Conservation (phyloP, 2,329 filamentous ascomycete species). For the Ascochyta koolunga region DNA sequence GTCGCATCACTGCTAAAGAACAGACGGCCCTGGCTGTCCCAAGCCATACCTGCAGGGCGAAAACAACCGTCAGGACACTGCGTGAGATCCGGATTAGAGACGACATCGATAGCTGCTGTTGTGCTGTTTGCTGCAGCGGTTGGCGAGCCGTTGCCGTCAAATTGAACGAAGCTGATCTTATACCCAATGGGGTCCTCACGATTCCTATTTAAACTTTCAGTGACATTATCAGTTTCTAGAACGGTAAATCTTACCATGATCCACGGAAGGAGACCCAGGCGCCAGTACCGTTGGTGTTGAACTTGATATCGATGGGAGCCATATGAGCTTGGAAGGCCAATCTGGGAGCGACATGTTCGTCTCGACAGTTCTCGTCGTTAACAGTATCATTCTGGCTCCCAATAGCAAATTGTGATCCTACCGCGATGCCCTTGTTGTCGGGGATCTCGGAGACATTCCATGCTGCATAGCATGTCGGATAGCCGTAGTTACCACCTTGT, state of each 20-base stretch:
- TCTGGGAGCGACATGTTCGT: slow-evolving; percentile 51
- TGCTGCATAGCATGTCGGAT: slow-evolving; percentile 71
- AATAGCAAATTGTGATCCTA: slow-evolving; percentile 59
- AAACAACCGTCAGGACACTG: slow-evolving; percentile 65
- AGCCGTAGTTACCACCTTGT: slow-evolving; percentile 68
- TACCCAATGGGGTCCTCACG: slow-evolving; percentile 57
- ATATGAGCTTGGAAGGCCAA: slow-evolving; percentile 70
- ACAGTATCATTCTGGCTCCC: slow-evolving; percentile 52
- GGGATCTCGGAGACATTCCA: slow-evolving; percentile 64
- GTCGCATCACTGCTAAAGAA: slow-evolving; percentile 69
- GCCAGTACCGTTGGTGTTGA: slow-evolving; percentile 61
- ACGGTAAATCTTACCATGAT: slow-evolving; percentile 60
- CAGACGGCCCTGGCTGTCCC: slow-evolving; percentile 59
- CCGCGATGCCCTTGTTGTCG: slow-evolving; percentile 50
- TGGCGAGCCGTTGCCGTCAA: slow-evolving; percentile 54
- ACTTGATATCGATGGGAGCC: slow-evolving; percentile 74
- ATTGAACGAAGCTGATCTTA: slow-evolving; percentile 56
- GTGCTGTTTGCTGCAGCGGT: slow-evolving; percentile 53
- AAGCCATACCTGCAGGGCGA: slow-evolving; percentile 65
- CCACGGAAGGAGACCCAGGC: slow-evolving; percentile 76
- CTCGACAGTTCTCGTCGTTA: slow-evolving; percentile 55
- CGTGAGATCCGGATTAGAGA: slow-evolving; percentile 61
- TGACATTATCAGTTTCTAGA: background rate
- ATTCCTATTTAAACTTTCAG: slow-evolving; percentile 45
- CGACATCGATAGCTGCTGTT: slow-evolving; percentile 58